Evolutionary conservation across 2,329 filamentous ascomycete species (phyloP).

Genomic region (Phyllosticta citriasiana): DNA sequence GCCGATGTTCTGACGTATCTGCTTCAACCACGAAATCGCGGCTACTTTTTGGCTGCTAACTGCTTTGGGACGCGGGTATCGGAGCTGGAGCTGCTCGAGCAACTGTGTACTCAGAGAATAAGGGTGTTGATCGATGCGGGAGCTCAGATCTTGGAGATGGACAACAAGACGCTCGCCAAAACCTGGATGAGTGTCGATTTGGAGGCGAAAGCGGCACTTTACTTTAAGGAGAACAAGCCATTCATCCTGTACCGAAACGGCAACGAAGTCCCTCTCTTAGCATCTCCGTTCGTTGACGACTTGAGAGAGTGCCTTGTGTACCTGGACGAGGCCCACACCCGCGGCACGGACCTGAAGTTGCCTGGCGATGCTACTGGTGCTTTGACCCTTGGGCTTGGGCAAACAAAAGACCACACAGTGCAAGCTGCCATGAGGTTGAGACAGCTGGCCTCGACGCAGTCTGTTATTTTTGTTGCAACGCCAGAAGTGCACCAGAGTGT

Average conservation of each 20-base stretch:
- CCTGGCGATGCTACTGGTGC: slow-evolving; percentile 39
- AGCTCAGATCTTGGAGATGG: slow-evolving; percentile 53
- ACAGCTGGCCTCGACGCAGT: slow-evolving; percentile 25
- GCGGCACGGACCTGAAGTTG: slow-evolving; percentile 51
- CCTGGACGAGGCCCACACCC: slow-evolving; percentile 51
- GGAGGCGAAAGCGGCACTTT: slow-evolving; percentile 42
- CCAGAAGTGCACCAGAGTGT: slow-evolving; percentile 51
- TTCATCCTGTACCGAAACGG: slow-evolving; percentile 35
- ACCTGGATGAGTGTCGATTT: slow-evolving; percentile 42
- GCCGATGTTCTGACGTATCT: slow-evolving; percentile 53
- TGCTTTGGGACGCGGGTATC: slow-evolving; percentile 28
- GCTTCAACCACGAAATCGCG: slow-evolving; percentile 41
- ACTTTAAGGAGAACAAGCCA: slow-evolving; percentile 42
- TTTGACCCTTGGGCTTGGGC: slow-evolving; percentile 45
- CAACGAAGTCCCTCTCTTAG: slow-evolving; percentile 36
- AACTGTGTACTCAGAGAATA: slow-evolving; percentile 31
- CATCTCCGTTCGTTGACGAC: slow-evolving; percentile 46
- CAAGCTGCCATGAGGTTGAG: slow-evolving; percentile 54
- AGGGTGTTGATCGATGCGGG: slow-evolving; percentile 54
- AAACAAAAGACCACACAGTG: slow-evolving; percentile 52
- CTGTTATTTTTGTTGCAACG: background rate
- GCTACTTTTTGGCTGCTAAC: slow-evolving; percentile 32
- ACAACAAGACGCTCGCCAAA: slow-evolving; percentile 41
- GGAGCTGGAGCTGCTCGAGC: slow-evolving; percentile 37
- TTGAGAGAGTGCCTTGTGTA: slow-evolving; percentile 46